A percentile compares a stretch with the other conserved stretches of the same genome.
Conservation (phyloP, 1,284 basidiomycete species). For the Irpex sp. region DNA sequence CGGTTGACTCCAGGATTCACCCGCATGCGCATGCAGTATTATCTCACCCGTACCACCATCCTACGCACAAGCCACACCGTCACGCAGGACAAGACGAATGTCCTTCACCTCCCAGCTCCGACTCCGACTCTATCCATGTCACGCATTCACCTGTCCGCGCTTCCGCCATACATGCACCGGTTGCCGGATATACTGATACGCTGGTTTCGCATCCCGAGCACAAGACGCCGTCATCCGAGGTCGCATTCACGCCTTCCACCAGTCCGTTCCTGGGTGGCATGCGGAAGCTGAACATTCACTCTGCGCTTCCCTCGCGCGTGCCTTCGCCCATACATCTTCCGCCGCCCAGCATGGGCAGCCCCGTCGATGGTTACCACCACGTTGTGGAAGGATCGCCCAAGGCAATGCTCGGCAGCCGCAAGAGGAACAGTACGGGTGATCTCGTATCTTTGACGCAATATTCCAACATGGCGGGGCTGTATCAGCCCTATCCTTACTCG, state of each 20-base stretch:
- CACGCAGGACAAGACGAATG: slow-evolving; percentile 49
- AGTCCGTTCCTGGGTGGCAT: slow-evolving; percentile 84
- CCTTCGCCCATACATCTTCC: slow-evolving; percentile 66
- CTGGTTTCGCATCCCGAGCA: slow-evolving; percentile 4
- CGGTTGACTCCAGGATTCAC: slow-evolving; percentile 27
- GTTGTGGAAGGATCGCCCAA: slow-evolving; percentile 39
- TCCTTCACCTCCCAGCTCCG: slow-evolving; percentile 66
- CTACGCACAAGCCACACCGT: slow-evolving; percentile 29
- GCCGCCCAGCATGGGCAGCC: slow-evolving; percentile 39
- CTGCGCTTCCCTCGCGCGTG: slow-evolving; percentile 58
- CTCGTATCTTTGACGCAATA: slow-evolving; percentile 18
- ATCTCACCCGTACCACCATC: slow-evolving; percentile 40
- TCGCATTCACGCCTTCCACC: slow-evolving; percentile 57
- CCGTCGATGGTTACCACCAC: slow-evolving; percentile 30
- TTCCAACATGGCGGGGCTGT: slow-evolving; percentile 19
- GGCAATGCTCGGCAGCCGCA: slow-evolving; percentile 25
- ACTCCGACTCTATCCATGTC: slow-evolving; percentile 50
- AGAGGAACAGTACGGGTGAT: slow-evolving; percentile 31
- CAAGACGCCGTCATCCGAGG: slow-evolving; percentile 22
- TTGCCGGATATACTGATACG: slow-evolving; percentile 12
- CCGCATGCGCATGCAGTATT: slow-evolving; percentile 26
- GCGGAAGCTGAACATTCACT: slow-evolving; percentile 70
- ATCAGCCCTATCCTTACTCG: slow-evolving; percentile 27
- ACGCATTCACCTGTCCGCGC: slow-evolving; percentile 22
- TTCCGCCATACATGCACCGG: slow-evolving; percentile 13